Conservation (phyloP, 768 basidiomycete genomes). For the Lactarius tabidus region DNA sequence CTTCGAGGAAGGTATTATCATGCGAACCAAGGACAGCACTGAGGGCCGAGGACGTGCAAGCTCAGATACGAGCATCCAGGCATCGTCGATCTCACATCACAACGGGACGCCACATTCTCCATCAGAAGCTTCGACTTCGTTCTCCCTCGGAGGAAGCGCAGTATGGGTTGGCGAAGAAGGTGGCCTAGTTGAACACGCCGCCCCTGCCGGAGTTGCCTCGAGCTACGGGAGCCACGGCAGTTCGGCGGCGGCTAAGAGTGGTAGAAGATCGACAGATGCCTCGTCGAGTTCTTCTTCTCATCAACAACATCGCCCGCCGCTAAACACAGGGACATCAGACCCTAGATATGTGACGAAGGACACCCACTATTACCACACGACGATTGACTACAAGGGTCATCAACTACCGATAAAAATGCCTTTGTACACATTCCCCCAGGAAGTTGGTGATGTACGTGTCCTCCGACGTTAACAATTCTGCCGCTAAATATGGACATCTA, state of each 20-base stretch:
- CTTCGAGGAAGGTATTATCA: constrained; percentile 63
- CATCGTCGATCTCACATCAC: constrained; percentile 25
- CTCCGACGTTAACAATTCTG: background rate
- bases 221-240: constrained; percentile 44
- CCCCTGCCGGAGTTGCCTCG: constrained; percentile 27
- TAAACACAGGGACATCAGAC: constrained; percentile 43
- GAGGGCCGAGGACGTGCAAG: constrained; percentile 15
- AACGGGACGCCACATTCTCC: constrained; percentile 48
- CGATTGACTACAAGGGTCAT: constrained; percentile 78
- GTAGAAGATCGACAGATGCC: constrained; percentile 66
- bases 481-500: background rate
- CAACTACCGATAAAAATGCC: constrained; percentile 89
- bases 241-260: constrained; percentile 43
- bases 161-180: constrained; percentile 84
- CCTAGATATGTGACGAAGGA: constrained; percentile 58
- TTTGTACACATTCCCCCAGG: constrained; percentile 82
- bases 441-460: constrained; percentile 88
- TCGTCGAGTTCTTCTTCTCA: constrained; percentile 68
- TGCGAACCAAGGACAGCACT: constrained; percentile 31
- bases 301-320: constrained; percentile 27
- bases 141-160: constrained; percentile 73
- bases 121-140: constrained; percentile 68
- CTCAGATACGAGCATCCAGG: constrained; percentile 14
- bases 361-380: constrained; percentile 91
- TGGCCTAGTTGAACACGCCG: constrained; percentile 40